A percentile compares a stretch with the other conserved stretches of the same genome.
Conservation (phyloP, 257 asterid genomes). For the Capsicum chinense region DNA sequence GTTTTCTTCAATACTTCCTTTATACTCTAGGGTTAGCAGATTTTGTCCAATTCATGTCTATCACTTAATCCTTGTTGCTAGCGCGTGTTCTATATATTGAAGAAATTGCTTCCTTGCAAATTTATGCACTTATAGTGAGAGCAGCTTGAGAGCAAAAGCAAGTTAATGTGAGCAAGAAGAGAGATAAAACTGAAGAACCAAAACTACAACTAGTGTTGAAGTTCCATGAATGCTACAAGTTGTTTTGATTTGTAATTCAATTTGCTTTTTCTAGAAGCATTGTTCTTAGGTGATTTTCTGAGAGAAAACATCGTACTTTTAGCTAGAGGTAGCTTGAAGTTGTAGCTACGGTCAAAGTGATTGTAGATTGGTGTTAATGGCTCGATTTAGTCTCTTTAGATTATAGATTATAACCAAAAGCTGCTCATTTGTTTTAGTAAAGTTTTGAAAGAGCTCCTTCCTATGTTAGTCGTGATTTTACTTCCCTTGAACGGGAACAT, state of each 20-base stretch:
- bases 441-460: background rate
- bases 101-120: slow-evolving; percentile 1
- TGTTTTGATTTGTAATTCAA: background rate
- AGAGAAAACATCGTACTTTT: background rate
- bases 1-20: background rate
- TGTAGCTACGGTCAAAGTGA: background rate
- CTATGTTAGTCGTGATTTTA: background rate
- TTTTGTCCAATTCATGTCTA: background rate
- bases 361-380: background rate
- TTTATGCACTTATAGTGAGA: background rate
- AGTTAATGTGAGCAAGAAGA: background rate
- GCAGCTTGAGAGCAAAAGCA: background rate
- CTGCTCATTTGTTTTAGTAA: background rate
- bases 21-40: background rate
- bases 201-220: background rate
- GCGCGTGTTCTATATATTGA: background rate
- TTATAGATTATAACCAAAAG: background rate
- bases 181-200: slow-evolving; percentile 1
- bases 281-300: background rate
- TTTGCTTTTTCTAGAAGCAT: background rate
- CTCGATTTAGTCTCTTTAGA: background rate
- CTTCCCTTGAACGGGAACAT: background rate
- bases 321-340: background rate
- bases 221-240: background rate
- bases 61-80: background rate